phyloP scores from a whole-genome alignment of 2,329 filamentous ascomycete species.

The Colletotrichum eleusines region DNA sequence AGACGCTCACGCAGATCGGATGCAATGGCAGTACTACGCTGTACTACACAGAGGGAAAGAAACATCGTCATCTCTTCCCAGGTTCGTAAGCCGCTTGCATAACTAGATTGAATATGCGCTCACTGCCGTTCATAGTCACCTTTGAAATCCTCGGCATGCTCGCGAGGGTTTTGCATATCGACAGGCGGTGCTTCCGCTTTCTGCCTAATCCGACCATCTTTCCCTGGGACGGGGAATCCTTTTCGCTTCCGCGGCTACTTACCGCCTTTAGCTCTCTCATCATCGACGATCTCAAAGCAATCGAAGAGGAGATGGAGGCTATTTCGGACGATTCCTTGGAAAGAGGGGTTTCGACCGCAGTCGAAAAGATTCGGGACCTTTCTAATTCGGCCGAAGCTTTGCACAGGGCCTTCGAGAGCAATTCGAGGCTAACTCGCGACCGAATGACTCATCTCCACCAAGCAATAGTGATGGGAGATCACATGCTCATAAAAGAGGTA shows the following conservation, averaged over 20 bases:
- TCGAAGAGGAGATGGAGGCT: conserved; percentile 26
- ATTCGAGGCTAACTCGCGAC: neutral
- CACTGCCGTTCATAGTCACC: conserved; percentile 44
- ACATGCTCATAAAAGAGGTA: conserved; percentile 44
- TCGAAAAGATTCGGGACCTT: neutral
- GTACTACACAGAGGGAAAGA: conserved; percentile 45
- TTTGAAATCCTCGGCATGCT: conserved; percentile 58
- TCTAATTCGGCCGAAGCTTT: neutral
- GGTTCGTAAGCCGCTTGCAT: conserved; percentile 27
- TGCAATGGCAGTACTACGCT: conserved; percentile 52
- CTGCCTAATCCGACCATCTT: conserved; percentile 62
- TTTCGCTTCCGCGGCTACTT: conserved; percentile 59
- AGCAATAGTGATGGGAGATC: conserved; percentile 29
- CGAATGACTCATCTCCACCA: conserved; percentile 2
- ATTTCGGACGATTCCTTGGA: conserved; percentile 42
- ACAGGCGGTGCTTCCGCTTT: conserved; percentile 53
- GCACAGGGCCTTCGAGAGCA: neutral
- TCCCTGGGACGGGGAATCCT: conserved; percentile 63
- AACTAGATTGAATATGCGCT: neutral
- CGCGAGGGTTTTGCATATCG: conserved; percentile 51
- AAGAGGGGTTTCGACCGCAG: conserved; percentile 19
- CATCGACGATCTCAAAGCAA: conserved; percentile 36
- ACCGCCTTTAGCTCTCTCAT: conserved; percentile 52
- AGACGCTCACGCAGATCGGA: conserved; percentile 54
- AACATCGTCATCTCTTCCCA: conserved; percentile 46